A percentile compares a stretch with the other conserved stretches of the same genome.
phyloP scores from a whole-genome alignment of 352 stramenopile genomes.

The Phytopythium cucurbitacearum region DNA sequence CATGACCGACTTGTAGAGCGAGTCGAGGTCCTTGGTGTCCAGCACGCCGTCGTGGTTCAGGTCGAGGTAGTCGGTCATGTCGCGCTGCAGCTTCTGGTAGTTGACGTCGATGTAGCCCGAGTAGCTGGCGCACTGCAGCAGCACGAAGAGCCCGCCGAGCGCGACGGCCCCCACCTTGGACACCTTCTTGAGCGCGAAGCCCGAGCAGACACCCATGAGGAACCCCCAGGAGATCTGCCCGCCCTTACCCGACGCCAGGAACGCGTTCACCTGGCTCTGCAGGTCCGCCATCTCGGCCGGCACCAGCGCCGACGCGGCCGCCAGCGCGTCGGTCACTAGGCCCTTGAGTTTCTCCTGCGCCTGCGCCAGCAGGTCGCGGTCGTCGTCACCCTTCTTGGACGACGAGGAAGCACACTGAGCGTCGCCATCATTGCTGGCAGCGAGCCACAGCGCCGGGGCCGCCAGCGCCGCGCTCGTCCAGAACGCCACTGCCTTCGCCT shows the following conservation, averaged over 20 bases:
- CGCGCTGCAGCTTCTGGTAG: conserved; percentile 88
- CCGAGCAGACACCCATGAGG: conserved; percentile 88
- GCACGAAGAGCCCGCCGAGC: conserved; percentile 82
- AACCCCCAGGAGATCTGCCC: conserved; percentile 88
- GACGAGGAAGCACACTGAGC: conserved; percentile 16
- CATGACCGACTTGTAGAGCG: conserved; percentile 72
- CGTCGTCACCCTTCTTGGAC: conserved; percentile 15
- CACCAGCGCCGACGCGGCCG: conserved; percentile 26
- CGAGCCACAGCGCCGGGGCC: no score
- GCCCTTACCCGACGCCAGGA: conserved; percentile 56
- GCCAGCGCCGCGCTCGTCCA: no score
- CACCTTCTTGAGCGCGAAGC: conserved; percentile 89
- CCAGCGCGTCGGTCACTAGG: conserved; percentile 31
- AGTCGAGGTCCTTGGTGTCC: conserved; percentile 74
- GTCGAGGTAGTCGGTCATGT: conserved; percentile 68
- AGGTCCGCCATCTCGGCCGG: conserved; percentile 39
- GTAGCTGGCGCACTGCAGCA: conserved; percentile 87
- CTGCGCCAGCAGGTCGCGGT: conserved; percentile 46
- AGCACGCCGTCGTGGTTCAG: conserved; percentile 75
- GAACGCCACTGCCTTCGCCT: no score
- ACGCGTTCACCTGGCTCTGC: conserved; percentile 53
- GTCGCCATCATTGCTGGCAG: conserved; percentile 3
- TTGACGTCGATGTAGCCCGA: conserved; percentile 90
- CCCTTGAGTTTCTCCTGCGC: conserved; percentile 58
- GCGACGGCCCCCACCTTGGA: conserved; percentile 87